Evolutionary conservation across 192 early-diverging fungal species (phyloP).

Genomic region (Umbelopsis sp.): DNA sequence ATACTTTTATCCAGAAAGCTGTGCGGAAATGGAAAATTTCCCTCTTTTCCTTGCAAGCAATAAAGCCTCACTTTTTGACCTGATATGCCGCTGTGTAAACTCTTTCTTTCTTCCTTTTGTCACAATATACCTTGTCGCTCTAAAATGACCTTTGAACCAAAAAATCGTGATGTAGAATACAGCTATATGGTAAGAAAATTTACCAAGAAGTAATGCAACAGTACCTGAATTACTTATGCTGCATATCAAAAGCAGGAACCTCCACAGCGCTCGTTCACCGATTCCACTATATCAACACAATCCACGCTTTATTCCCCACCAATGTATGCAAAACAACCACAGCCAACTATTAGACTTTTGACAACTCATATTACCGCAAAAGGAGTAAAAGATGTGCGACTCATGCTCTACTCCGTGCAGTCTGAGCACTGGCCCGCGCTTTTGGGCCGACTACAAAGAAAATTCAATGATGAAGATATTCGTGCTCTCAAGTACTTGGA

Average conservation of each 20-base stretch:
- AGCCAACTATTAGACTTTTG: neutral
- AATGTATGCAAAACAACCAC: neutral
- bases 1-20: too few species aligned
- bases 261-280: neutral
- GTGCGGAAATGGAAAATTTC: neutral
- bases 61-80: too few species aligned
- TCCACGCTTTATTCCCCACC: neutral
- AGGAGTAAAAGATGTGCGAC: neutral
- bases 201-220: neutral
- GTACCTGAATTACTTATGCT: neutral
- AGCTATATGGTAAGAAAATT: neutral
- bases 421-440: slow-evolving; percentile 3
- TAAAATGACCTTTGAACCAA: neutral
- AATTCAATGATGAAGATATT: neutral
- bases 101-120: neutral
- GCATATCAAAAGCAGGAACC: neutral
- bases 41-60: neutral
- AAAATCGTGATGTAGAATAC: neutral
- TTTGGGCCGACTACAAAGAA: neutral
- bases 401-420: neutral
- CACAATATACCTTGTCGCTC: neutral
- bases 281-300: neutral
- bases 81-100: too few species aligned
- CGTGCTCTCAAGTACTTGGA: slow-evolving; percentile 4
- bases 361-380: neutral